A percentile compares a stretch with the other conserved stretches of the same genome.
Evolutionary conservation across 306 rosid species (phyloP).

Genomic region (Glycine latifolia): DNA sequence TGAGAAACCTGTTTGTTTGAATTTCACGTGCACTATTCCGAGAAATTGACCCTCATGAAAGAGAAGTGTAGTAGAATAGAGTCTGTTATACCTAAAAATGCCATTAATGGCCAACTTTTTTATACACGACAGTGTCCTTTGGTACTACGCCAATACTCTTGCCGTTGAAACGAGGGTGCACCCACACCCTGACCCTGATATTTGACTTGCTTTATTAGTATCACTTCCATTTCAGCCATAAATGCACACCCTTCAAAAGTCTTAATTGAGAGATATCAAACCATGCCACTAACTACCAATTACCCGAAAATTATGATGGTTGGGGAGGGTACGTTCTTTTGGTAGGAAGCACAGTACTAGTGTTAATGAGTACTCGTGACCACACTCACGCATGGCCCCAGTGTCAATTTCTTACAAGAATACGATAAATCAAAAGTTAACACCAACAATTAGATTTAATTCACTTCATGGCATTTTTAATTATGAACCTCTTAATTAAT

Average conservation of each 20-base stretch:
- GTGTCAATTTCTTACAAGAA: slow-evolving; percentile 13
- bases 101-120: slow-evolving; percentile 22
- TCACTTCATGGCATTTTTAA: too few species aligned
- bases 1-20: slow-evolving; percentile 6
- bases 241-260: slow-evolving; percentile 38
- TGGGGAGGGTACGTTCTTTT: not conserved
- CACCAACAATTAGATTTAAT: not conserved
- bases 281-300: not conserved
- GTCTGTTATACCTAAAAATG: slow-evolving; percentile 24
- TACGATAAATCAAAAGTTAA: not conserved
- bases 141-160: not conserved
- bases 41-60: not conserved
- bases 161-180: slow-evolving; percentile 46
- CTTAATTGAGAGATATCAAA: slow-evolving; percentile 1
- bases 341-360: slow-evolving; percentile 31
- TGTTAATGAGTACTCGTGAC: slow-evolving; percentile 4
- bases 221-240: slow-evolving; percentile 36
- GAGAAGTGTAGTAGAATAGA: not conserved
- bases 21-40: not conserved
- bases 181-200: slow-evolving; percentile 21
- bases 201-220: slow-evolving; percentile 14
- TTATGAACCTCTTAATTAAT: too few species aligned
- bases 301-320: not conserved
- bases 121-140: slow-evolving; percentile 8
- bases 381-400: not conserved